phyloP scores from a whole-genome alignment of 176 grass and related monocot species.

The Eragrostis nindensis region DNA sequence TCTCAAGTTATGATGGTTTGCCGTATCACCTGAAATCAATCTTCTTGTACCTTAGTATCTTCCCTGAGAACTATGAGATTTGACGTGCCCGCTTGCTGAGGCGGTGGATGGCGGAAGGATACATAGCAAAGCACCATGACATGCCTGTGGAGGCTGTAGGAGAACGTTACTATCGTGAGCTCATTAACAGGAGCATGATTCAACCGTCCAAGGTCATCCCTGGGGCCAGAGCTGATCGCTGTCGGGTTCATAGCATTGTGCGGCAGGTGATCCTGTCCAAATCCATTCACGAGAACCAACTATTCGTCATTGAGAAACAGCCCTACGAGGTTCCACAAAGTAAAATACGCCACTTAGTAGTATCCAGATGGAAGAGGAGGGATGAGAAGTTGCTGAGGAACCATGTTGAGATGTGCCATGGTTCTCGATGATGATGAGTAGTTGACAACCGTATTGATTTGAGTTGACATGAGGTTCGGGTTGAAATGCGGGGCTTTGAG shows the following conservation, averaged over 20 bases:
- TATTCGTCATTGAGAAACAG: slow-evolving; percentile 28
- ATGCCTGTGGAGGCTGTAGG: slow-evolving; percentile 42
- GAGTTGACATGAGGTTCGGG: too few relatives aligned
- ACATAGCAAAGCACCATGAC: slow-evolving; percentile 28
- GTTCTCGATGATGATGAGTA: too few relatives aligned
- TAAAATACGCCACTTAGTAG: slow-evolving; percentile 52
- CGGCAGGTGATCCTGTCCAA: slow-evolving; percentile 47
- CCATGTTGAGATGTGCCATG: too few relatives aligned
- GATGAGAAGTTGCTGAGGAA: slow-evolving; percentile 23
- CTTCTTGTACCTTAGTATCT: slow-evolving; percentile 65
- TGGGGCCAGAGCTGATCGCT: slow-evolving; percentile 24
- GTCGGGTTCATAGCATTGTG: slow-evolving; percentile 46
- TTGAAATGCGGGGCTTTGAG: too few relatives aligned
- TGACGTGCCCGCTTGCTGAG: slow-evolving; percentile 26
- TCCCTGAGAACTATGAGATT: slow-evolving; percentile 56
- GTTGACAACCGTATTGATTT: too few relatives aligned
- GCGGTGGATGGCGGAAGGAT: slow-evolving; percentile 58
- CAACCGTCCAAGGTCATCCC: not conserved
- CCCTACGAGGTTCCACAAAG: slow-evolving; percentile 1
- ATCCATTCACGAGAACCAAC: slow-evolving; percentile 50
- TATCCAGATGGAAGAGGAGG: slow-evolving; percentile 34
- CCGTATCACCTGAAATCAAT: slow-evolving; percentile 57
- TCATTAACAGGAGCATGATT: slow-evolving; percentile 58
- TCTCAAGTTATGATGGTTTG: slow-evolving; percentile 55
- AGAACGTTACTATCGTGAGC: slow-evolving; percentile 38